Base-by-base conservation (phyloP, 768 basidiomycete genomes). In the Pleurotus eryngii region DNA sequence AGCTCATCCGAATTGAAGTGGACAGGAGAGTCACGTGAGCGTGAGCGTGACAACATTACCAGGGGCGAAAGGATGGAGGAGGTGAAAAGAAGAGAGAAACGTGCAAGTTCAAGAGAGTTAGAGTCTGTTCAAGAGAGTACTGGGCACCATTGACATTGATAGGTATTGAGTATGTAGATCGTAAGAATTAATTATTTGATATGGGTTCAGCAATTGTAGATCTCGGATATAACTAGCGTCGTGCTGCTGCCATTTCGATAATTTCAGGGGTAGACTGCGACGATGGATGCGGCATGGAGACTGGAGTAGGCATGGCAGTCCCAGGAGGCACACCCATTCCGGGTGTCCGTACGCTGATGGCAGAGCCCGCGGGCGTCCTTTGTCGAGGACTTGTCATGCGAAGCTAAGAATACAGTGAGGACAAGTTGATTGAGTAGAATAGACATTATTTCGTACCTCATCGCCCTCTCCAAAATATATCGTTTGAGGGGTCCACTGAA, bases 391-490 rank as follows among this genome's bases (percentile, higher is more conserved):
- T 70, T 4, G 71, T 66, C 73, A 74, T 68, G 51, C 67, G 65
- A 17, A 74, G 58, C 72, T 77, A 60, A 39, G 57, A 61, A 53
- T 39, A 24, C 22, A 35, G 7, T 18, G 24, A 37, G 49, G 17
- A 43, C 30, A 35, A 11, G 30, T 35, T 35, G 30, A 35, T 11
- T 35, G 8, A 35, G 30, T 35, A 35, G 30, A 35, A 35, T 8
- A 35, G 30, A 11, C 30, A 35, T 35, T 35, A 35, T 11, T 35
- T 35, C 61, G 24, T 49, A 70, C 73, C 68, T 75, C 69, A 49
- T 65, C 63, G 18, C 67, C 57, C 57, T 80, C 80, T 3, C 74
- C 77, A 58, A 58, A 81, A 83, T 15, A 83, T 67, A 58, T 75
- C 74, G 60, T 75, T 75, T 1, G 72, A 65, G 54, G 70, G 70